These are phyloP conservation scores for Ophiocordyceps sinensis DNA, from an alignment of 2,329 filamentous ascomycete genomes.

Conservation along the genomic window DNA sequence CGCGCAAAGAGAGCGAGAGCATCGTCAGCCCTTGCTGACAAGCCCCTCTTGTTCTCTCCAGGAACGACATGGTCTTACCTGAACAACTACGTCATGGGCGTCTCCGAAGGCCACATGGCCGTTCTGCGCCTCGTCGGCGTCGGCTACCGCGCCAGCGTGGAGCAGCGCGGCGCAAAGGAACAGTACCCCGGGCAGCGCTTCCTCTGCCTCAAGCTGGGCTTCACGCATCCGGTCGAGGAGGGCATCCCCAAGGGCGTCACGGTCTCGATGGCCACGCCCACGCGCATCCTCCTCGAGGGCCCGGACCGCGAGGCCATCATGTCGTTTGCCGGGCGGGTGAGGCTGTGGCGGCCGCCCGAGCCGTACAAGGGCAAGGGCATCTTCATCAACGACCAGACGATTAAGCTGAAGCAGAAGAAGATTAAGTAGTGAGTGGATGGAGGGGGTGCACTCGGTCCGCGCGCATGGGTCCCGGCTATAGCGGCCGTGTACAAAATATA, in stretches of 20 bases:
- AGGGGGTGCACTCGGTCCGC: background rate
- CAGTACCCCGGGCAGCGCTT: constrained; percentile 76
- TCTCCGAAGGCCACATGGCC: constrained; percentile 90
- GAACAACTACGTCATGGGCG: constrained; percentile 80
- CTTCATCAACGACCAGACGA: constrained; percentile 94
- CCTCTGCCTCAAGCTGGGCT: constrained; percentile 87
- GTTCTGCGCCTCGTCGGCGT: constrained; percentile 89
- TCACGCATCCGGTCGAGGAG: constrained; percentile 89
- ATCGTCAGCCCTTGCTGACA: background rate
- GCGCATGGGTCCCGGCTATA: background rate
- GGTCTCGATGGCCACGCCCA: constrained; percentile 80
- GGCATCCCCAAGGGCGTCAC: constrained; percentile 69
- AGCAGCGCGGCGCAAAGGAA: constrained; percentile 58
- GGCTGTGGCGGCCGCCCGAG: constrained; percentile 80
- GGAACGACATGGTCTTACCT: constrained; percentile 84
- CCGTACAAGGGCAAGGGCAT: constrained; percentile 99
- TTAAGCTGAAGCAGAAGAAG: constrained; percentile 97
- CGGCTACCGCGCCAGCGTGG: constrained; percentile 82
- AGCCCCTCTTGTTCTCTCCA: constrained; percentile 18
- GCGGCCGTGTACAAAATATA: background rate
- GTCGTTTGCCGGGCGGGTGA: constrained; percentile 79
- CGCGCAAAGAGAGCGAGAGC: too few relatives aligned
- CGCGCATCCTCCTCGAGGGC: constrained; percentile 80
- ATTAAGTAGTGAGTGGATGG: constrained; percentile 49
- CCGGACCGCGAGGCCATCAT: constrained; percentile 75